A percentile compares a stretch with the other conserved stretches of the same genome.
phyloP scores from a whole-genome alignment of 2,329 filamentous ascomycete species.

The Colletotrichum liaoningense region DNA sequence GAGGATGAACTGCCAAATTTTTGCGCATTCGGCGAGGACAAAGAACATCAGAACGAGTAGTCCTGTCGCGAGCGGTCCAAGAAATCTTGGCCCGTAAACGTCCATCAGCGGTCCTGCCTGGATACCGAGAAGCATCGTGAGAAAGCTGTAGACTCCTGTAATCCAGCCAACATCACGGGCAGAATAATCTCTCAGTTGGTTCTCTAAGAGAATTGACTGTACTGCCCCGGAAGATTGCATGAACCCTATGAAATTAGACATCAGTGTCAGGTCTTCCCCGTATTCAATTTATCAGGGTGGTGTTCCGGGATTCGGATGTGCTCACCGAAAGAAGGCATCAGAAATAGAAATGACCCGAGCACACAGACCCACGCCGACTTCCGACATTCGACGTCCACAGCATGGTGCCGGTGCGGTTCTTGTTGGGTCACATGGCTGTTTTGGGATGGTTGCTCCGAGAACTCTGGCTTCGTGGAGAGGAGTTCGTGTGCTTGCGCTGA shows the following conservation, averaged over 20 bases:
- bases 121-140: slow-evolving; percentile 57
- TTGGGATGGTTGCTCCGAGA: background rate
- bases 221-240: slow-evolving; percentile 59
- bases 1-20: slow-evolving; percentile 61
- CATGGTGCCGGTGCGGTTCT: background rate
- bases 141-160: slow-evolving; percentile 56
- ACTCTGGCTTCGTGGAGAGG: background rate
- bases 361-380: slow-evolving; percentile 17
- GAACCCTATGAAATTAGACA: slow-evolving; percentile 47
- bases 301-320: background rate
- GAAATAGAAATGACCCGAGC: slow-evolving; percentile 1
- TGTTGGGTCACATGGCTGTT: background rate
- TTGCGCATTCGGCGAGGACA: slow-evolving; percentile 56
- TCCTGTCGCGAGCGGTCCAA: slow-evolving; percentile 50
- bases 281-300: background rate
- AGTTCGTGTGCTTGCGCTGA: background rate
- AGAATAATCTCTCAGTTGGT: slow-evolving; percentile 55
- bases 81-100: slow-evolving; percentile 53
- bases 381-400: background rate
- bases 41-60: slow-evolving; percentile 53
- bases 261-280: background rate
- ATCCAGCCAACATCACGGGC: slow-evolving; percentile 61
- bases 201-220: slow-evolving; percentile 55
- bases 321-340: slow-evolving; percentile 25
- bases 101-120: slow-evolving; percentile 62